Percentiles rank a stretch among this genome's conserved stretches.
These are phyloP conservation scores for Castanea mollissima DNA, from an alignment of 306 rosid species.

Conservation along the genomic window DNA sequence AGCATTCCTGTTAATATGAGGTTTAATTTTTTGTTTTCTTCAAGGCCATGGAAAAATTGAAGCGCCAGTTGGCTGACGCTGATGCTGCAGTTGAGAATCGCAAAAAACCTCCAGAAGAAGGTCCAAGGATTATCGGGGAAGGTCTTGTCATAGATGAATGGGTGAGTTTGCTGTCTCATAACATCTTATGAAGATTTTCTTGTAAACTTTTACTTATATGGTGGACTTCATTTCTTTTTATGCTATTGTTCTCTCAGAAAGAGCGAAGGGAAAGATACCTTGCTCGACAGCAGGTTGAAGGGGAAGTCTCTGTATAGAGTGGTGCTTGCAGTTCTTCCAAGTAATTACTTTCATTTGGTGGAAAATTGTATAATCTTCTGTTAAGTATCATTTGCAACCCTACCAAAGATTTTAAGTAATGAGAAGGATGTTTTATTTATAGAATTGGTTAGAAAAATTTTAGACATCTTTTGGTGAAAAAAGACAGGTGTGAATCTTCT, in stretches of 20 bases:
- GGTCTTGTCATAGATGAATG: conserved; percentile 98
- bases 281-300: conserved; percentile 85
- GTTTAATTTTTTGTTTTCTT: background rate
- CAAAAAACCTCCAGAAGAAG: conserved; percentile 75
- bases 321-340: conserved; percentile 23
- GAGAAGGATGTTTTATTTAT: conserved; percentile 23
- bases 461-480: conserved; percentile 25
- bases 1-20: background rate
- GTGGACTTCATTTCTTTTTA: conserved; percentile 1
- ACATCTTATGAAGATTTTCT: background rate
- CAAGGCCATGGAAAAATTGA: conserved; percentile 75
- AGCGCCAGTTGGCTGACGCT: conserved; percentile 72
- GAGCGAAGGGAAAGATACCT: conserved; percentile 98
- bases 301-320: conserved; percentile 64
- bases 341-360: conserved; percentile 5
- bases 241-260: conserved; percentile 47
- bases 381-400: background rate
- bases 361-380: background rate
- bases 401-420: background rate
- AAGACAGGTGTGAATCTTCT: conserved; percentile 22
- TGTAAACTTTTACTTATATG: background rate
- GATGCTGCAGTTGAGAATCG: conserved; percentile 81
- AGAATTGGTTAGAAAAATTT: conserved; percentile 23
- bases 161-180: conserved; percentile 43
- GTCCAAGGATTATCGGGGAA: conserved; percentile 76